A percentile compares a stretch with the other conserved stretches of the same genome.
Evolutionary conservation across 2,329 filamentous ascomycete species (phyloP).

Genomic region (Stachybotrys chartarum): DNA sequence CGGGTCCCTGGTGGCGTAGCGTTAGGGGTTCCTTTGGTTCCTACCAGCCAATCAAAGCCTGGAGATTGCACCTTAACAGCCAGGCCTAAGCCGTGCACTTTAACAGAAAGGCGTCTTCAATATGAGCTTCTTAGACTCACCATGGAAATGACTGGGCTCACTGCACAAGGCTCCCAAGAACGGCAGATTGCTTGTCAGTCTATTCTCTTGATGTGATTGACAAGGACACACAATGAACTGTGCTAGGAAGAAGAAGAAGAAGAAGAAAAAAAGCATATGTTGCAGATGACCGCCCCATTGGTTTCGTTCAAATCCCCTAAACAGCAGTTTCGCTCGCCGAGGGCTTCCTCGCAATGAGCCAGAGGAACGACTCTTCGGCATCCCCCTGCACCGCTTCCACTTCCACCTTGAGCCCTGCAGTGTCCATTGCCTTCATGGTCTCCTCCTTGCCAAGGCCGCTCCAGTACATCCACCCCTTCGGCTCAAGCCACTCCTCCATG

Average conservation of each 20-base stretch:
- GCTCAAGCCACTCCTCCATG: constrained; percentile 28
- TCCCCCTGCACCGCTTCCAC: constrained; percentile 20
- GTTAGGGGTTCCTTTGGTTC: not conserved
- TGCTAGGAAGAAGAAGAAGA: not conserved
- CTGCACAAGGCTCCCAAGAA: too few species aligned
- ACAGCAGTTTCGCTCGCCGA: not conserved
- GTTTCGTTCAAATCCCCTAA: too few species aligned
- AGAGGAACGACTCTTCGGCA: constrained; percentile 27
- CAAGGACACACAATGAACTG: too few species aligned
- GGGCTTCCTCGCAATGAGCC: constrained; percentile 29
- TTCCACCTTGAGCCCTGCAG: constrained; percentile 25
- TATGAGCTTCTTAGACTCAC: too few species aligned
- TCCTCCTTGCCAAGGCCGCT: constrained; percentile 30
- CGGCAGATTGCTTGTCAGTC: too few species aligned
- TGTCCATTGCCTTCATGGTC: constrained; percentile 20
- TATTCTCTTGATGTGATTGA: too few species aligned
- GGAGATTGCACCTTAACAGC: not conserved
- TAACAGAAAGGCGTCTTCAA: too few species aligned
- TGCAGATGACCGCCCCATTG: too few species aligned
- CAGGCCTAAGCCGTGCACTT: too few species aligned
- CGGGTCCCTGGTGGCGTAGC: not conserved
- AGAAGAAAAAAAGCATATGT: not conserved
- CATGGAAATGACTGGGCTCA: too few species aligned
- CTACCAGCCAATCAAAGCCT: not conserved
- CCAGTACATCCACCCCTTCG: constrained; percentile 36